These are phyloP conservation scores for Podaxis pistillaris DNA, from an alignment of 768 basidiomycete genomes.

Conservation along the genomic window DNA sequence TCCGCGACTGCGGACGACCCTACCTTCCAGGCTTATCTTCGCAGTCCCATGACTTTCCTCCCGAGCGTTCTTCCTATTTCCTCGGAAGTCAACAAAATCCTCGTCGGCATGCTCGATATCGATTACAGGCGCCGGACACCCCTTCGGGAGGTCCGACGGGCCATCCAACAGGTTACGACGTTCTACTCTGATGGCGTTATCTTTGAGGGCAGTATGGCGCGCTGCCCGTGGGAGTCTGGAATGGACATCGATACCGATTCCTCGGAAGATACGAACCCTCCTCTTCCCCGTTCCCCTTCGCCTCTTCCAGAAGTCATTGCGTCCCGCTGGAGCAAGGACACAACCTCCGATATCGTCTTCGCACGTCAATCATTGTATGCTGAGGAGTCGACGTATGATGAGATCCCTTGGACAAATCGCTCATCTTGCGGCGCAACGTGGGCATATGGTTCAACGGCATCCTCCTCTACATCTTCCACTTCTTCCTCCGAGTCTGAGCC, in stretches of 20 bases:
- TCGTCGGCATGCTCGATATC: constrained; percentile 76
- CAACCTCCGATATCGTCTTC: constrained; percentile 46
- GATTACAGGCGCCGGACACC: constrained; percentile 43
- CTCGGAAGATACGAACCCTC: constrained; percentile 40
- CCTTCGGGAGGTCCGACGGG: constrained; percentile 47
- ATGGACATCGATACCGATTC: constrained; percentile 68
- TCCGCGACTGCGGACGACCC: constrained; percentile 86
- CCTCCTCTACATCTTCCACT: constrained; percentile 27
- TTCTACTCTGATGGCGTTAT: constrained; percentile 74
- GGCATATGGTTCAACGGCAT: constrained; percentile 51
- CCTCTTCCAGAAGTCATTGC: constrained; percentile 30
- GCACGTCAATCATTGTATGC: constrained; percentile 32
- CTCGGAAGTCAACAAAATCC: constrained; percentile 67
- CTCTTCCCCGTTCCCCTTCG: constrained; percentile 32
- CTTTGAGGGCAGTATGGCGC: constrained; percentile 75
- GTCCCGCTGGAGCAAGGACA: constrained; percentile 64
- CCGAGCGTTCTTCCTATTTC: constrained; percentile 87
- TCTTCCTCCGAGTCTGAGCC: constrained; percentile 14
- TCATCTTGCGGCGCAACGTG: constrained; percentile 52
- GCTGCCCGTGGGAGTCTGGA: constrained; percentile 72
- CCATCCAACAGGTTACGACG: constrained; percentile 51
- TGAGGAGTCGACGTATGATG: constrained; percentile 40
- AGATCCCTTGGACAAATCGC: constrained; percentile 36
- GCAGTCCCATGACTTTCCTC: constrained; percentile 78
- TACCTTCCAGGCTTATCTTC: constrained; percentile 91